Evolutionary conservation across 129 eudicot genomes (phyloP).

Genomic region (Tanacetum coccineum): DNA sequence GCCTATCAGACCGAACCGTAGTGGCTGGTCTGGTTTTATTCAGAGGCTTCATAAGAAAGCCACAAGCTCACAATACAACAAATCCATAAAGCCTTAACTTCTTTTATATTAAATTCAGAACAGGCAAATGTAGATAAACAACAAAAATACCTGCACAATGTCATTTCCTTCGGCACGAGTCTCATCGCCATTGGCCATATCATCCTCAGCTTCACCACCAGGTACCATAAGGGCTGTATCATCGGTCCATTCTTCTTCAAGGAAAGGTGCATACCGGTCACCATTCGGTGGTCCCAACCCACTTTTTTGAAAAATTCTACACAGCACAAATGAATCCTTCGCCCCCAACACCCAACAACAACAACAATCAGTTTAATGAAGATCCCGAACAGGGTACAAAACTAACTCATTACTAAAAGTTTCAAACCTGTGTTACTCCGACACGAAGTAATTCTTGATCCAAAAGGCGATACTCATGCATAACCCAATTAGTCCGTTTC

Average conservation of each 20-base stretch:
- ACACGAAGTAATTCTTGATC: conserved; percentile 59
- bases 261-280: conserved; percentile 90
- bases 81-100: not conserved
- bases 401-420: conserved; percentile 5
- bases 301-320: conserved; percentile 88
- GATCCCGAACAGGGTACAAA: not conserved
- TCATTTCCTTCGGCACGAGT: conserved; percentile 50
- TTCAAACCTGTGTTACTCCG: conserved; percentile 65
- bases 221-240: conserved; percentile 64
- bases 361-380: conserved; percentile 31
- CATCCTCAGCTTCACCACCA: conserved; percentile 77
- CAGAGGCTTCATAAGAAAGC: not conserved
- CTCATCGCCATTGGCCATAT: conserved; percentile 59
- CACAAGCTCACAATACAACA: not conserved
- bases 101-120: not conserved
- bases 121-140: not conserved
- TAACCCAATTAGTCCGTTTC: conserved; percentile 85
- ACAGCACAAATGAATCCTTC: conserved; percentile 85
- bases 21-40: not conserved
- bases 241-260: conserved; percentile 93
- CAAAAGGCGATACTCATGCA: conserved; percentile 77
- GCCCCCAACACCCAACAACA: conserved; percentile 34
- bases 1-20: conserved; percentile 5
- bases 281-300: conserved; percentile 94
- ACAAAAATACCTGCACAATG: conserved; percentile 45